phyloP scores from a whole-genome alignment of 176 grass and related monocot species.

The Metroxylon sagu region DNA sequence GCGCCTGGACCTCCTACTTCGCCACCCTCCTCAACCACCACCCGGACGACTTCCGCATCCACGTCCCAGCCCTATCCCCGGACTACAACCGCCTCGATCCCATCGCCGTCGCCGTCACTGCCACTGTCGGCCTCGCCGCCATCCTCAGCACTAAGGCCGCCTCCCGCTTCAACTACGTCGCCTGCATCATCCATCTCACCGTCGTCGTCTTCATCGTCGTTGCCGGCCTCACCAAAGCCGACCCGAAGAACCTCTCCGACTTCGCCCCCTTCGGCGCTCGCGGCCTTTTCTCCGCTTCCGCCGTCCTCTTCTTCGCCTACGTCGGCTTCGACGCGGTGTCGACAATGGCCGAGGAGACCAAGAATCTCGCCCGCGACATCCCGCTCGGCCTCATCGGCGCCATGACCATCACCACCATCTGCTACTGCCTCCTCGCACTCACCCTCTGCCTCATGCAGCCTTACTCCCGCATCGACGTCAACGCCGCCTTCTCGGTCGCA shows the following conservation, averaged over 20 bases:
- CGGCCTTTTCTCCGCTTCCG: neutral
- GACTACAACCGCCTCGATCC: slow-evolving; percentile 46
- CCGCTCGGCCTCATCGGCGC: neutral
- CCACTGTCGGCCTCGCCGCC: neutral
- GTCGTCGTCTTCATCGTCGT: too few species aligned
- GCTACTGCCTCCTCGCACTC: neutral
- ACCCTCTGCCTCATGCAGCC: slow-evolving; percentile 1
- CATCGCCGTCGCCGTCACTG: slow-evolving; percentile 11
- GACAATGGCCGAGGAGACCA: neutral
- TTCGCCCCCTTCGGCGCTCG: neutral
- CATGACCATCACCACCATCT: neutral
- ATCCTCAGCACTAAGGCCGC: neutral
- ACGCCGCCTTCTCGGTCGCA: too few species aligned
- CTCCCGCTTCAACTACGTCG: too few species aligned
- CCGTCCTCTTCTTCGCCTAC: neutral
- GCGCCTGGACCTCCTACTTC: slow-evolving; percentile 53
- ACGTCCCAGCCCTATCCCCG: slow-evolving; percentile 16
- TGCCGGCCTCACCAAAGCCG: too few species aligned
- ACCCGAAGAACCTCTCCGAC: neutral
- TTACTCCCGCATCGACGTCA: too few species aligned
- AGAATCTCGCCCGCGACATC: neutral
- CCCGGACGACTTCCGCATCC: slow-evolving; percentile 36
- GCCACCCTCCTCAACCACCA: slow-evolving; percentile 36
- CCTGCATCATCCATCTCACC: too few species aligned
- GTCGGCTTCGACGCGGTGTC: neutral